These are phyloP conservation scores for Calonectria fujianensis DNA, from an alignment of 2,329 filamentous ascomycete species.

Conservation along the genomic window DNA sequence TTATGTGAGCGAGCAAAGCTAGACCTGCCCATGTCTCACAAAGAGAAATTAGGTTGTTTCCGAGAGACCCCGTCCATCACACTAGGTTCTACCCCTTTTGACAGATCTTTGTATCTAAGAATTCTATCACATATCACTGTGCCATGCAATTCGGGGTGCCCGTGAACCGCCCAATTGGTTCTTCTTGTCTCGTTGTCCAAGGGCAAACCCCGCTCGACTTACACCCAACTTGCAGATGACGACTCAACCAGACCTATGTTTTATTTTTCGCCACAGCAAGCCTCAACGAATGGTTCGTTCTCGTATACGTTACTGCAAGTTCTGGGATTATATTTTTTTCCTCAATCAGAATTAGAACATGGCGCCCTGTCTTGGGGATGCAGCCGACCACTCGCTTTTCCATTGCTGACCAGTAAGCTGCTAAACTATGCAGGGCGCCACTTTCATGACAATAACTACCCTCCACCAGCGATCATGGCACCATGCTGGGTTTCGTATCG, in stretches of 20 bases:
- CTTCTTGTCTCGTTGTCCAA: not conserved
- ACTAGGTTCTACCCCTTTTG: not conserved
- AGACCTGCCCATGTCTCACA: conserved; percentile 14
- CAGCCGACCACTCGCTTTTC: not conserved
- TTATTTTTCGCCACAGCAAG: conserved; percentile 4
- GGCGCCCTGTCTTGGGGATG: conserved; percentile 4
- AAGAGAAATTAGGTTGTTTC: conserved; percentile 23
- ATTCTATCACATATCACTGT: conserved; percentile 23
- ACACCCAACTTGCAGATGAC: conserved; percentile 3
- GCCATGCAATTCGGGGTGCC: not conserved
- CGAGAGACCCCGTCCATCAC: conserved; percentile 15
- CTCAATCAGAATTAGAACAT: not conserved
- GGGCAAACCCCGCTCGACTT: conserved; percentile 9
- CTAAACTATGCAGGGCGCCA: conserved; percentile 10
- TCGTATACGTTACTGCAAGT: conserved; percentile 4
- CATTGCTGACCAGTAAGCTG: conserved; percentile 4
- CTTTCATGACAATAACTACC: conserved; percentile 6
- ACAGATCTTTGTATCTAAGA: conserved; percentile 8
- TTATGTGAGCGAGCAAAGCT: not conserved
- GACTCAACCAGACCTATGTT: not conserved
- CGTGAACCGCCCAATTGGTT: conserved; percentile 11
- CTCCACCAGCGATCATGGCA: not conserved
- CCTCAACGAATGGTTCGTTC: conserved; percentile 7
- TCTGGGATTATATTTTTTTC: not conserved
- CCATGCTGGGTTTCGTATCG: conserved; percentile 29